phyloP scores from a whole-genome alignment of 192 early-diverging fungal species.

The Coemansia sp. region DNA sequence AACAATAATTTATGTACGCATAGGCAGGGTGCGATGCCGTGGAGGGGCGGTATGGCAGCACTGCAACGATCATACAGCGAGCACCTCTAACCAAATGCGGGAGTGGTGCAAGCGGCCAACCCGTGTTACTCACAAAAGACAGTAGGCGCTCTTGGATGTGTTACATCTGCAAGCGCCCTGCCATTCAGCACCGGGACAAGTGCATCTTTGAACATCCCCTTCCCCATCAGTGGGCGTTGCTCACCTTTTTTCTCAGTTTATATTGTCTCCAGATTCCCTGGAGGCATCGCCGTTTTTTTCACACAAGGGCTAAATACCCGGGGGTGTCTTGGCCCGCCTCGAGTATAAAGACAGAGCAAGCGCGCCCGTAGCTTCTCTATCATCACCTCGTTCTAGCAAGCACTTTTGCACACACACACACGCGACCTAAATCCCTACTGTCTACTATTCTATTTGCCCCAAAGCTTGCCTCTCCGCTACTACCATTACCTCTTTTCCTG shows the following conservation, averaged over 20 bases:
- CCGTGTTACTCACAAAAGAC: not conserved
- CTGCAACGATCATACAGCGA: not conserved
- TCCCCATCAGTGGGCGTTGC: not conserved
- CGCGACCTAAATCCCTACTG: not conserved
- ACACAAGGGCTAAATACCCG: constrained; percentile 4
- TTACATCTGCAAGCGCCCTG: not conserved
- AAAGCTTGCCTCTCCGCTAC: constrained; percentile 1
- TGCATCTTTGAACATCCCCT: not conserved
- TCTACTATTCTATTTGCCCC: constrained; percentile 1
- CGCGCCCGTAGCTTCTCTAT: not conserved
- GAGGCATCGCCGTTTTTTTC: not conserved
- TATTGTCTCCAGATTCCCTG: not conserved
- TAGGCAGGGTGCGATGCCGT: constrained; percentile 3
- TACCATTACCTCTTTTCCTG: constrained; percentile 7
- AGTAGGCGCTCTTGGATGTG: not conserved
- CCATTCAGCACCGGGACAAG: not conserved
- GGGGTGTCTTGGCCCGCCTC: constrained; percentile 3
- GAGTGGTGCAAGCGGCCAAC: not conserved
- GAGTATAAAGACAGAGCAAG: constrained; percentile 3
- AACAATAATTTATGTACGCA: constrained; percentile 8
- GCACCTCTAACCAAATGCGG: constrained; percentile 1
- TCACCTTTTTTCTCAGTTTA: not conserved
- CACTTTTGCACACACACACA: not conserved
- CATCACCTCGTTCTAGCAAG: not conserved
- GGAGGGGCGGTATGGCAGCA: not conserved